These are phyloP conservation scores for Melanopsichium pennsylvanicum DNA, from an alignment of 1,284 basidiomycete species.

Conservation along the genomic window DNA sequence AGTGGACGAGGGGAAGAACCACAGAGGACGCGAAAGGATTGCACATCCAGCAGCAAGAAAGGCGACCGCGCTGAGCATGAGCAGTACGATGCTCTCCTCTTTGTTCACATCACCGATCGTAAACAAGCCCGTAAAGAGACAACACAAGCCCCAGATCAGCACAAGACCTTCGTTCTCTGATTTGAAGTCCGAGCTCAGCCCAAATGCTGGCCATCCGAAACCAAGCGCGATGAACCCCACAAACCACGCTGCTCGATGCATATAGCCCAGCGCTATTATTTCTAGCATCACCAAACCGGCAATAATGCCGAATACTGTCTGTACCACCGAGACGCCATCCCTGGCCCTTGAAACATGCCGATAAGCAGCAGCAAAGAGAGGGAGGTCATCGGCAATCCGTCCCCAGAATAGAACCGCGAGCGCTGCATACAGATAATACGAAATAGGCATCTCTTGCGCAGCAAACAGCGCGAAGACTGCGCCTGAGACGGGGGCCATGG, in stretches of 20 bases:
- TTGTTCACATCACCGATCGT: slow-evolving; percentile 79
- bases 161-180: slow-evolving; percentile 62
- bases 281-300: slow-evolving; percentile 64
- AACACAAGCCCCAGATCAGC: slow-evolving; percentile 71
- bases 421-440: slow-evolving; percentile 78
- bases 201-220: slow-evolving; percentile 70
- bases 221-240: slow-evolving; percentile 75
- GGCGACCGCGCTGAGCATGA: slow-evolving; percentile 39
- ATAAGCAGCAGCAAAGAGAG: slow-evolving; percentile 23
- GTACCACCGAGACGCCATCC: neutral
- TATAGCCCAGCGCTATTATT: slow-evolving; percentile 75
- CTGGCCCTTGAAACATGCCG: neutral
- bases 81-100: slow-evolving; percentile 70
- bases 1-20: slow-evolving; percentile 26
- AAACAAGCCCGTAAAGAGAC: slow-evolving; percentile 74
- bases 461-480: slow-evolving; percentile 69
- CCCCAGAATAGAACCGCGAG: slow-evolving; percentile 79
- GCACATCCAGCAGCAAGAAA: slow-evolving; percentile 32
- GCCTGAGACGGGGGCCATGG: slow-evolving; percentile 26
- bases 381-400: slow-evolving; percentile 41
- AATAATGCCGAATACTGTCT: slow-evolving; percentile 1
- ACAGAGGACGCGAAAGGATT: slow-evolving; percentile 11
- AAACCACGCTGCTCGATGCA: slow-evolving; percentile 76
- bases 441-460: slow-evolving; percentile 74
- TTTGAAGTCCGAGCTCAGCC: slow-evolving; percentile 41